Evolutionary conservation across 2,329 filamentous ascomycete genomes (phyloP), one percentile per base, ranked within the genome.

Genomic region (Penicillium sp.): DNA sequence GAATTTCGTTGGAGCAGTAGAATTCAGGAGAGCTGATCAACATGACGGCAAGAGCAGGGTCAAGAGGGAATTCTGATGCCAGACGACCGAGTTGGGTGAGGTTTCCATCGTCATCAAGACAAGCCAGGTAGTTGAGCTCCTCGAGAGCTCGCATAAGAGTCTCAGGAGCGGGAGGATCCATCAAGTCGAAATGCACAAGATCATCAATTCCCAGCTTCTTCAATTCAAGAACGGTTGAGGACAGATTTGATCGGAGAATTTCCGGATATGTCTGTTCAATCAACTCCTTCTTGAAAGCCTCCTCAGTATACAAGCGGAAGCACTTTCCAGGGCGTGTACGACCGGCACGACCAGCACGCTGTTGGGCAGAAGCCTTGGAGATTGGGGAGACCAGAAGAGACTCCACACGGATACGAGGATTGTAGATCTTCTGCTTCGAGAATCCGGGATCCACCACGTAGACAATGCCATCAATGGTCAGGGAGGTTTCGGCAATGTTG

Each of bases 381-480:
- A 99, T 98, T 24, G 95, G 93, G 3, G 95, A 97, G 5, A 99
- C 94, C n/a, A 99, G 84, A 8, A 99, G 85, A 0, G 95, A 98
- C 80, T 99, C 95, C 67, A 99, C 93, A 78, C 95, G 89, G 71
- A 97, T 96, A 64, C 95, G 89, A 24, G 95, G 94, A 78, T 99
- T 98, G 84, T 98, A 99, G 65, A 98, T 95, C 80, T 98, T 99
- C 75, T 99, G 95, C 82, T 99, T 99, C 82, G 93, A 97, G 83
- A 99, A 99, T 38, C 95, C 95, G 2, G 95, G 94, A 73, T 99
- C 95, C n/a, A 99, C 94, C 37, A 99, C 95, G 74, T 97, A 99
- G 38, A 99, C 95, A 66, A 99, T 99, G 76, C 95, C 95, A 75
- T 99, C 95, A 64, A 99, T 99, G 51, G 95, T 99, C 79, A 99